Conservation (phyloP, 768 basidiomycete species). For the Neoboletus subvelutipes region DNA sequence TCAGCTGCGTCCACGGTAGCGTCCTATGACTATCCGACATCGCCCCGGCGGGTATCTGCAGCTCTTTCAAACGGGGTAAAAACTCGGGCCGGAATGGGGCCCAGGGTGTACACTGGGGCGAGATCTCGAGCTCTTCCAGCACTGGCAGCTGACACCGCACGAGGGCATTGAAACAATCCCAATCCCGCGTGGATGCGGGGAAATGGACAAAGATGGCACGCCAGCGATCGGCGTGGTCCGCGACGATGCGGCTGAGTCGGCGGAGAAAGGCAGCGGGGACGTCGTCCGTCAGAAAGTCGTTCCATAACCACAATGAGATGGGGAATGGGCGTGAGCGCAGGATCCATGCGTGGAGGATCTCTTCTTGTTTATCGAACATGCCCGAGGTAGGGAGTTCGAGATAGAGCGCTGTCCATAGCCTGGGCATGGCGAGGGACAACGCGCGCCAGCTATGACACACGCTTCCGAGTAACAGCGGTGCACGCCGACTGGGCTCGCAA, state of each 20-base stretch:
- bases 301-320: constrained; percentile 31
- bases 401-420: constrained; percentile 34
- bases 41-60: constrained; percentile 32
- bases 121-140: constrained; percentile 34
- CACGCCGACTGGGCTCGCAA: constrained; percentile 30
- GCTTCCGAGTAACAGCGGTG: constrained; percentile 30
- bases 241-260: constrained; percentile 17
- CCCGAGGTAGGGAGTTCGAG: constrained; percentile 30
- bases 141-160: constrained; percentile 24
- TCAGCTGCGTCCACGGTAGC: constrained; percentile 34
- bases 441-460: constrained; percentile 31
- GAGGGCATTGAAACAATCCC: constrained; percentile 27
- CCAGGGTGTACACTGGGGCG: constrained; percentile 33
- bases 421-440: constrained; percentile 28
- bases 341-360: constrained; percentile 27
- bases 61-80: constrained; percentile 23
- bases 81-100: constrained; percentile 30
- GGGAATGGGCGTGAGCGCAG: constrained; percentile 27
- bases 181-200: constrained; percentile 28
- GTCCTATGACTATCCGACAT: constrained; percentile 34
- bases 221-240: constrained; percentile 29
- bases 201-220: constrained; percentile 33
- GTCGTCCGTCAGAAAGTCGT: constrained; percentile 34
- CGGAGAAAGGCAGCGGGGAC: constrained; percentile 27
- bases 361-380: constrained; percentile 23